Conservation (phyloP, 1,139 yeast species). For the Suhomyces maxii region DNA sequence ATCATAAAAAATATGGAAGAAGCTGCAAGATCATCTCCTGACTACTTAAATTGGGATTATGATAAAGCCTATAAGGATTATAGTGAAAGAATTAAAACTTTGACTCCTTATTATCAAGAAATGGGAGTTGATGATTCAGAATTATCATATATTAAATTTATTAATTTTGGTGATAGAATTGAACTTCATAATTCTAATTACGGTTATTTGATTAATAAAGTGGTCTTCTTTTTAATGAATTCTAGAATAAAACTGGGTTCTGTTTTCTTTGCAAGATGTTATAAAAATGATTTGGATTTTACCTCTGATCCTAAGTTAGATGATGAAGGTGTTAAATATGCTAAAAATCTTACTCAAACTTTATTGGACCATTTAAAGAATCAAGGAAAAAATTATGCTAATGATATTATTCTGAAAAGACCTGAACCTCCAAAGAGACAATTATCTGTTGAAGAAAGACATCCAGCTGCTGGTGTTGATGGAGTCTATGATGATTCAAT, state of each 20-base stretch:
- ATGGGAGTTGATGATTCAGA: conserved; percentile 52
- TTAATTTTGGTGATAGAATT: conserved; percentile 87
- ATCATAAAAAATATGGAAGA: conserved; percentile 72
- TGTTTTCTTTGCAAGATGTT: conserved; percentile 83
- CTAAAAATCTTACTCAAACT: conserved; percentile 43
- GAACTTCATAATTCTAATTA: conserved; percentile 78
- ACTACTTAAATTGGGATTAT: conserved; percentile 73
- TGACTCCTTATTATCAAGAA: conserved; percentile 53
- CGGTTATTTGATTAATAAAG: conserved; percentile 87
- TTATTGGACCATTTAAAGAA: conserved; percentile 35
- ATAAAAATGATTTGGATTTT: conserved; percentile 57
- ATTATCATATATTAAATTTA: conserved; percentile 75
- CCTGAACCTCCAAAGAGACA: conserved; percentile 16
- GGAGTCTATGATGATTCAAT: conserved; percentile 52
- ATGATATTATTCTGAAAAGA: conserved; percentile 14
- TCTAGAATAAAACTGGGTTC: conserved; percentile 81
- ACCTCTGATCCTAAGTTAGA: conserved; percentile 67
- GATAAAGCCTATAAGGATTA: conserved; percentile 63
- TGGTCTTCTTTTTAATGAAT: conserved; percentile 87
- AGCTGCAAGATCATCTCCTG: conserved; percentile 88
- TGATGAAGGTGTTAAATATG: conserved; percentile 55
- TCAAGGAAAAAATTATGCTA: conserved; percentile 33
- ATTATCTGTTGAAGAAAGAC: conserved; percentile 29
- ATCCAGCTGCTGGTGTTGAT: conserved; percentile 50
- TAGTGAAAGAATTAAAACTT: conserved; percentile 49